These are phyloP conservation scores for Penicillium ucsense DNA, from an alignment of 495 filamentous ascomycete genomes.

Conservation along the genomic window DNA sequence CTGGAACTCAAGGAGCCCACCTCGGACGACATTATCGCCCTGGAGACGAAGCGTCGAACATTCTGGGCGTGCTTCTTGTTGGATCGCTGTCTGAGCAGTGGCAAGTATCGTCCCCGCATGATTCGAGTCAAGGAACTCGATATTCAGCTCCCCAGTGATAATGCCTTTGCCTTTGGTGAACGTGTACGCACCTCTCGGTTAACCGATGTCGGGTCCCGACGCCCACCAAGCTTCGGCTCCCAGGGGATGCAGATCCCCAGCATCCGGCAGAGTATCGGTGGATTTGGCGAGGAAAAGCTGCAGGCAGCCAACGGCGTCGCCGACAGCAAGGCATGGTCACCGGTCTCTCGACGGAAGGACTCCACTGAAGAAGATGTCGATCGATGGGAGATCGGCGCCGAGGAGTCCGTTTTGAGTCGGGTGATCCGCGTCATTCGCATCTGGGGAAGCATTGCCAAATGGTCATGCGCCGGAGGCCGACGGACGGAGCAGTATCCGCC, in stretches of 20 bases:
- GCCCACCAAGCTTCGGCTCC: slow-evolving; percentile 33
- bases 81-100: slow-evolving; percentile 69
- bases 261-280: slow-evolving; percentile 35
- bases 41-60: slow-evolving; percentile 70
- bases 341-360: slow-evolving; percentile 48
- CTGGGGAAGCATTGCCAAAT: slow-evolving; percentile 69
- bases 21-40: slow-evolving; percentile 52
- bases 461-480: slow-evolving; percentile 64
- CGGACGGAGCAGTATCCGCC: slow-evolving; percentile 50
- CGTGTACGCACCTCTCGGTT: slow-evolving; percentile 37
- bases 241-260: slow-evolving; percentile 38
- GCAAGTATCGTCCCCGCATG: slow-evolving; percentile 63
- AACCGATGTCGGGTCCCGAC: slow-evolving; percentile 27
- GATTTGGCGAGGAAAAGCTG: slow-evolving; percentile 31
- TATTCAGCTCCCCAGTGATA: slow-evolving; percentile 40
- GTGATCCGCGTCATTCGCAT: slow-evolving; percentile 71
- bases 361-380: slow-evolving; percentile 57
- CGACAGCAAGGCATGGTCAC: slow-evolving; percentile 34
- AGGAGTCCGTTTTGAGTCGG: slow-evolving; percentile 63
- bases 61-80: slow-evolving; percentile 83
- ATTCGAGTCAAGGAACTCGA: slow-evolving; percentile 55
- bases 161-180: slow-evolving; percentile 41
- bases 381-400: slow-evolving; percentile 47
- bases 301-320: slow-evolving; percentile 20
- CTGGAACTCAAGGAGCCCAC: slow-evolving; percentile 28